These are phyloP conservation scores for Herpetospermum pedunculosum DNA, from an alignment of 306 rosid species.

Conservation along the genomic window DNA sequence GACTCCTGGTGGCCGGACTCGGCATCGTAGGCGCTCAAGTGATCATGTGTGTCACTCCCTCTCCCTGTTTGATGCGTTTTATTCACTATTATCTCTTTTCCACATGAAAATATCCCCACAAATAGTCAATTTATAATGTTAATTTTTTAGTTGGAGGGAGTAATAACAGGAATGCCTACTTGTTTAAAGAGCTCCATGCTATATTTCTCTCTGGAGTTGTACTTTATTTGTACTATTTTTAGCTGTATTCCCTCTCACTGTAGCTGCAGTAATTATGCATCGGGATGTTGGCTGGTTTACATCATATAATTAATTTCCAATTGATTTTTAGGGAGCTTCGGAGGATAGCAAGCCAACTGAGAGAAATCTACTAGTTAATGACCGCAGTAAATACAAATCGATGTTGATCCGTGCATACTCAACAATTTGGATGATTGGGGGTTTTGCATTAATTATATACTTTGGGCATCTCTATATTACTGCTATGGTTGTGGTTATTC, in stretches of 20 bases:
- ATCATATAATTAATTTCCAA: not conserved
- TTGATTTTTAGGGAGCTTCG: constrained; percentile 29
- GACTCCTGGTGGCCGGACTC: constrained; percentile 11
- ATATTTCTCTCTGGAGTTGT: not conserved
- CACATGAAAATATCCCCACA: not conserved
- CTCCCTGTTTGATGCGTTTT: constrained; percentile 7
- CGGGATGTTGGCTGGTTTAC: not conserved
- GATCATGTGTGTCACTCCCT: constrained; percentile 8
- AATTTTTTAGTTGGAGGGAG: not conserved
- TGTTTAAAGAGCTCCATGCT: not conserved
- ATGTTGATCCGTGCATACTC: constrained; percentile 82
- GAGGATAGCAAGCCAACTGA: constrained; percentile 62
- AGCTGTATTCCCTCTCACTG: not conserved
- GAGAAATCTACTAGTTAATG: constrained; percentile 58
- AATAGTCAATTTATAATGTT: not conserved
- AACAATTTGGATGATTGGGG: constrained; percentile 97
- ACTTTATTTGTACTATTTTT: not conserved
- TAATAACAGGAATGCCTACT: not conserved
- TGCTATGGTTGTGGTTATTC: constrained; percentile 92
- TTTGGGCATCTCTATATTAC: constrained; percentile 92
- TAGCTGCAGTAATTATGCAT: not conserved
- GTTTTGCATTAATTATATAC: constrained; percentile 64
- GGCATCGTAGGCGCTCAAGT: constrained; percentile 14
- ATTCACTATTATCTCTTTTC: not conserved
- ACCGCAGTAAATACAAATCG: constrained; percentile 71